Evolutionary conservation across 1,139 yeast species (phyloP).

Genomic region (Suhomyces kunorum): DNA sequence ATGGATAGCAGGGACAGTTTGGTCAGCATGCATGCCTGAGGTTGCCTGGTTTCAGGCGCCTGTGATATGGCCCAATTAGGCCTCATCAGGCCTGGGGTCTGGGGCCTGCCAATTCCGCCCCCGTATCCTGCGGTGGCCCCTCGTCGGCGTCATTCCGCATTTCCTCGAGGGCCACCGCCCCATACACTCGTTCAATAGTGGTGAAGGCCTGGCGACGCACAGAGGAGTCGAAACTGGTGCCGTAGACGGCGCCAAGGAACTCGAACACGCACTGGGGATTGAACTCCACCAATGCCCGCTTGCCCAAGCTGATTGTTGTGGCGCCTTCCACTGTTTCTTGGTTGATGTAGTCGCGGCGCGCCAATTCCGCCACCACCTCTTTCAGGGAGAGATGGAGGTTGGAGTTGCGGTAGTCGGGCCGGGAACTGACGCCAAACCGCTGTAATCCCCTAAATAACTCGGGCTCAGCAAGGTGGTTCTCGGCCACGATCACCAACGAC

Average conservation of each 20-base stretch:
- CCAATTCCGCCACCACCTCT: constrained; percentile 34
- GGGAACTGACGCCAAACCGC: constrained; percentile 34
- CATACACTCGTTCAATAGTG: constrained; percentile 33
- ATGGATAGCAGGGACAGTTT: too few species aligned
- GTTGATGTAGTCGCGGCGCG: constrained; percentile 35
- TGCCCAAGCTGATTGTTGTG: constrained; percentile 35
- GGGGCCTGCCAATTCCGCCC: too few species aligned
- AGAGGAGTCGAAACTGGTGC: constrained; percentile 25
- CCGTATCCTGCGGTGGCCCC: not conserved
- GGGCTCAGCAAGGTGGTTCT: constrained; percentile 35
- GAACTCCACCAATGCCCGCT: constrained; percentile 38
- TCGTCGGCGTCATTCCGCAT: constrained; percentile 2
- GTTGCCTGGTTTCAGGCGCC: too few species aligned
- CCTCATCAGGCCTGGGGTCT: too few species aligned
- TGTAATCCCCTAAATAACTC: constrained; percentile 26
- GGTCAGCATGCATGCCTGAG: too few species aligned
- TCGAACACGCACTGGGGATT: constrained; percentile 32
- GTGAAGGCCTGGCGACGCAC: constrained; percentile 24
- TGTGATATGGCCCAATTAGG: too few species aligned
- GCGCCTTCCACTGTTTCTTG: constrained; percentile 22
- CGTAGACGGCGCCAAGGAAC: constrained; percentile 31
- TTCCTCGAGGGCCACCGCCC: constrained; percentile 14
- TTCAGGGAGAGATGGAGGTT: constrained; percentile 25
- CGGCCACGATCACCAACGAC: constrained; percentile 33
- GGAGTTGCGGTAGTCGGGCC: constrained; percentile 24